A percentile compares a stretch with the other conserved stretches of the same genome.
phyloP scores from a whole-genome alignment of 345 rosid species.

The Euclidium syriacum region DNA sequence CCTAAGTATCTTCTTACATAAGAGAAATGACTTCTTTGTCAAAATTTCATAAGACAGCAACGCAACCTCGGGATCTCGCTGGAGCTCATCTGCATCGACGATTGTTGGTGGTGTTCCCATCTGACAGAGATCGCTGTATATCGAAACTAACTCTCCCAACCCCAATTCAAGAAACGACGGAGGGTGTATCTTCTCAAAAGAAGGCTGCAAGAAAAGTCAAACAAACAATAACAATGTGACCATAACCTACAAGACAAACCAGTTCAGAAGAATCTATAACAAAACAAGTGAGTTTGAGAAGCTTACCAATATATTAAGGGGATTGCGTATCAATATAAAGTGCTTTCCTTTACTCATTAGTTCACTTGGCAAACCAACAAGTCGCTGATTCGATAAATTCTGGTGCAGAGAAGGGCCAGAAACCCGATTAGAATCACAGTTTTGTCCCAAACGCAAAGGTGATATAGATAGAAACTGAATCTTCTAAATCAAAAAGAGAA shows the following conservation, averaged over 20 bases:
- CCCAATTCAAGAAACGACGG: slow-evolving; percentile 71
- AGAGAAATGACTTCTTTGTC: background rate
- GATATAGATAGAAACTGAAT: background rate
- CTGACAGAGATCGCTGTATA: slow-evolving; percentile 64
- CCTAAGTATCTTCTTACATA: background rate
- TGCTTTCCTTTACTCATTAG: slow-evolving; percentile 78
- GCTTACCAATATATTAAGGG: slow-evolving; percentile 63
- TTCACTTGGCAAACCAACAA: slow-evolving; percentile 59
- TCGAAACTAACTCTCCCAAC: slow-evolving; percentile 59
- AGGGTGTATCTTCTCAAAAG: slow-evolving; percentile 58
- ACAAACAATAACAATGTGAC: slow-evolving; percentile 10
- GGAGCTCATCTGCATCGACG: slow-evolving; percentile 70
- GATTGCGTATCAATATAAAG: slow-evolving; percentile 68
- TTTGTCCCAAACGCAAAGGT: background rate
- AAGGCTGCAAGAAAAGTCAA: slow-evolving; percentile 41
- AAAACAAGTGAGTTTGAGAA: slow-evolving; percentile 1
- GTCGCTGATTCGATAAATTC: slow-evolving; percentile 66
- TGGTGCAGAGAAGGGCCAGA: slow-evolving; percentile 18
- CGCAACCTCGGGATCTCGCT: slow-evolving; percentile 70
- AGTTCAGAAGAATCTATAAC: background rate
- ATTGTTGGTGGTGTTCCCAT: slow-evolving; percentile 71
- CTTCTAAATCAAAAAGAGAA: background rate
- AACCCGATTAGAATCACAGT: background rate
- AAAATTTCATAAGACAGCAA: background rate
- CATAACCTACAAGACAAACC: slow-evolving; percentile 10